phyloP scores from a whole-genome alignment of 768 basidiomycete species.

The Kockovaella imperatae region DNA sequence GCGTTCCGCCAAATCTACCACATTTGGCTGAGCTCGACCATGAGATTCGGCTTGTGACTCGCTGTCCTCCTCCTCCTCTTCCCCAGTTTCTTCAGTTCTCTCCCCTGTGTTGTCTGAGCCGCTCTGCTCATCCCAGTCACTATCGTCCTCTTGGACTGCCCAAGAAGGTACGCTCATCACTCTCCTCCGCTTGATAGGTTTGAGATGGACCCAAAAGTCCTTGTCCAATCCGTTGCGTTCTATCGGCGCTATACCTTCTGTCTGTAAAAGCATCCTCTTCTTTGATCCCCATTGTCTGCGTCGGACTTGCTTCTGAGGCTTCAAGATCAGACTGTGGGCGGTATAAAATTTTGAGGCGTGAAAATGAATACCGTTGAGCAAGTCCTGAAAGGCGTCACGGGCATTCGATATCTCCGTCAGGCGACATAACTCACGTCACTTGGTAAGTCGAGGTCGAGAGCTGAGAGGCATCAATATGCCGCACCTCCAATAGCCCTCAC shows the following conservation, averaged over 20 bases:
- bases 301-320: constrained; percentile 4
- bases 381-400: constrained; percentile 4
- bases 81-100: neutral
- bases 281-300: constrained; percentile 13
- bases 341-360: constrained; percentile 11
- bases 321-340: constrained; percentile 4
- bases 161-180: neutral
- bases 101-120: too few species aligned
- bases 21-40: neutral
- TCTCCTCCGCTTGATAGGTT: neutral
- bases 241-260: neutral
- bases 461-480: neutral
- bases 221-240: neutral
- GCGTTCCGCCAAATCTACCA: neutral
- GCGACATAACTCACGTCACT: neutral
- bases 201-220: neutral
- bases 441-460: neutral
- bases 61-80: neutral
- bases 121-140: neutral
- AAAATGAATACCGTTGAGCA: constrained; percentile 9
- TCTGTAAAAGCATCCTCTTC: constrained; percentile 5
- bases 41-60: too few species aligned
- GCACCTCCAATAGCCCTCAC: too few species aligned
- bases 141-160: neutral
- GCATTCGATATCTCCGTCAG: neutral